Conservation (phyloP, 1,139 yeast species). For the Zygosaccharomyces pseudobailii region DNA sequence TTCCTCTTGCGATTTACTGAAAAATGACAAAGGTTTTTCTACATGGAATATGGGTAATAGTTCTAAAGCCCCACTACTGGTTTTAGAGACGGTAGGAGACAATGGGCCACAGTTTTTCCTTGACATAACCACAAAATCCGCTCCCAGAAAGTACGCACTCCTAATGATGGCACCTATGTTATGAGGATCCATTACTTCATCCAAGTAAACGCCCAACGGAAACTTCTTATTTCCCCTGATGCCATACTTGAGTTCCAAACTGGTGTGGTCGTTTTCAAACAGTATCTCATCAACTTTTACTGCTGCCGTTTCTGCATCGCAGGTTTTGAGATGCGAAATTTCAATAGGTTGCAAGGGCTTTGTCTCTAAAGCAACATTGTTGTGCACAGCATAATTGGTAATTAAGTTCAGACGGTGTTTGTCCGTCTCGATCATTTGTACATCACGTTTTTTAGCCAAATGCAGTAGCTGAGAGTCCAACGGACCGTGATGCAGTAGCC, state of each 20-base stretch:
- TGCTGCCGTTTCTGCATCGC: slow-evolving; percentile 33
- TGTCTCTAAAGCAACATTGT: slow-evolving; percentile 72
- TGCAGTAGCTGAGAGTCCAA: slow-evolving; percentile 39
- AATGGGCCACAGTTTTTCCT: slow-evolving; percentile 67
- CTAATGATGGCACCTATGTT: slow-evolving; percentile 84
- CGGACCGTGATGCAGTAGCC: slow-evolving; percentile 47
- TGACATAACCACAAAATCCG: slow-evolving; percentile 71
- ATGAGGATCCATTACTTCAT: slow-evolving; percentile 85
- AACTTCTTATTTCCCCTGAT: slow-evolving; percentile 32
- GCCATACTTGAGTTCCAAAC: slow-evolving; percentile 8
- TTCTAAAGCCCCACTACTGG: slow-evolving; percentile 85
- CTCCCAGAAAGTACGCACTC: slow-evolving; percentile 80
- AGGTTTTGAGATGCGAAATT: slow-evolving; percentile 38
- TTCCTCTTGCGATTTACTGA: slow-evolving; percentile 46
- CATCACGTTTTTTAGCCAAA: slow-evolving; percentile 45
- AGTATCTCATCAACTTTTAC: slow-evolving; percentile 15
- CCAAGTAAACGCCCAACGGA: slow-evolving; percentile 75
- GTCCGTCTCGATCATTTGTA: slow-evolving; percentile 42
- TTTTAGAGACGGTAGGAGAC: slow-evolving; percentile 67
- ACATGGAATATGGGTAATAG: slow-evolving; percentile 57
- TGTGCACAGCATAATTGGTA: slow-evolving; percentile 71
- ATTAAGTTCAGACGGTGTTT: slow-evolving; percentile 58
- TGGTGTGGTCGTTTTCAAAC: slow-evolving; percentile 12
- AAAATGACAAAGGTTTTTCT: slow-evolving; percentile 55
- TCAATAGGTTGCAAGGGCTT: slow-evolving; percentile 49